Conservation (phyloP, 179 eudicot species). For the Vitellaria paradoxa region DNA sequence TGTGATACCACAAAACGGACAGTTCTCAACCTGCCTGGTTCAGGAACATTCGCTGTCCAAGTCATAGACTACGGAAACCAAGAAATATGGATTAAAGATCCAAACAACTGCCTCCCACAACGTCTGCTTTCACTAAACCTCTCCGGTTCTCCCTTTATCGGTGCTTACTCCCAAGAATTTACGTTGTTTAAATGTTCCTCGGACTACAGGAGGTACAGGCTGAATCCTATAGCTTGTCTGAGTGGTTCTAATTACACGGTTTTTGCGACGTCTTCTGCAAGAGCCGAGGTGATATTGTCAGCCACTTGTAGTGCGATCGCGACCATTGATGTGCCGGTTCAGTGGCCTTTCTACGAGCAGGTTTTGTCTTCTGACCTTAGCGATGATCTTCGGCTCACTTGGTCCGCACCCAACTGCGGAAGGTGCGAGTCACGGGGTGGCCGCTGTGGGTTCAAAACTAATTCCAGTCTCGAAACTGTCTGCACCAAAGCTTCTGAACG, state of each 20-base stretch:
- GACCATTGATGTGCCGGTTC: constrained; percentile 35
- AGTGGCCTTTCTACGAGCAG: constrained; percentile 30
- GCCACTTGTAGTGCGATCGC: constrained; percentile 25
- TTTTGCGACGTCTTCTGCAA: constrained; percentile 30
- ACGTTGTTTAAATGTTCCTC: constrained; percentile 42
- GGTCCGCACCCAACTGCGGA: constrained; percentile 29
- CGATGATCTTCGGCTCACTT: constrained; percentile 38
- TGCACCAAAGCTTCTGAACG: constrained; percentile 13
- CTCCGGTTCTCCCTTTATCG: constrained; percentile 34
- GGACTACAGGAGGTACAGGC: constrained; percentile 9
- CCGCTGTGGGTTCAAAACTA: constrained; percentile 17
- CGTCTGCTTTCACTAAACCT: constrained; percentile 40
- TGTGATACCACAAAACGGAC: constrained; percentile 33
- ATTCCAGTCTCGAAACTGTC: constrained; percentile 6
- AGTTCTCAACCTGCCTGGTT: constrained; percentile 34
- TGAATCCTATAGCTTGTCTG: constrained; percentile 37
- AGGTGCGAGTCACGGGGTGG: constrained; percentile 23
- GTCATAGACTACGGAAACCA: constrained; percentile 46
- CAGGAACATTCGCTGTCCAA: constrained; percentile 37
- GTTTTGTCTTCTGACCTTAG: constrained; percentile 27
- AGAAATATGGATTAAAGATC: constrained; percentile 51
- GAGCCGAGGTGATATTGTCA: constrained; percentile 4
- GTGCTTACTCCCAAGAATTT: constrained; percentile 34
- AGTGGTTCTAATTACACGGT: constrained; percentile 33
- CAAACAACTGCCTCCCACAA: constrained; percentile 38